Conservation (phyloP, 2,329 filamentous ascomycete species). For the Botryotinia narcissicola region DNA sequence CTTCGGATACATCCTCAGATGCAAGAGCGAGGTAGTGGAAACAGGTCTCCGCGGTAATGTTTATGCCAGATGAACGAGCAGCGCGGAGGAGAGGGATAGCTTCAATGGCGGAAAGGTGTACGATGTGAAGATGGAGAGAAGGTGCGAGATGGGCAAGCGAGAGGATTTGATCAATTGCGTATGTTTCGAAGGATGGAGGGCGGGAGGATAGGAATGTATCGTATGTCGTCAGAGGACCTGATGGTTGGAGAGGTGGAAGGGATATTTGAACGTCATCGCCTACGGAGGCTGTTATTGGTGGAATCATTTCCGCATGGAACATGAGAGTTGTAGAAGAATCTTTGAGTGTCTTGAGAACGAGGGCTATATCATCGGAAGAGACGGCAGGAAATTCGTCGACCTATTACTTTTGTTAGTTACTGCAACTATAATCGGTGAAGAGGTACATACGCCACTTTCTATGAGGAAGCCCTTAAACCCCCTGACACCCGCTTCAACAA, state of each 20-base stretch:
- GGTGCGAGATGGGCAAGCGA: constrained; percentile 78
- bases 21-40: constrained; percentile 72
- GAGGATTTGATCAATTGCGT: constrained; percentile 83
- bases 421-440: background rate
- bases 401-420: constrained; percentile 44
- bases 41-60: constrained; percentile 74
- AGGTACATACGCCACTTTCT: constrained; percentile 77
- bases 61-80: constrained; percentile 60
- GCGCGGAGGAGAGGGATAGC: constrained; percentile 64
- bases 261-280: constrained; percentile 73
- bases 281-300: constrained; percentile 77
- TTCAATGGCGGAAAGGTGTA: constrained; percentile 68
- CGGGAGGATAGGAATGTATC: constrained; percentile 89
- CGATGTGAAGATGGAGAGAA: constrained; percentile 81
- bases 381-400: constrained; percentile 95
- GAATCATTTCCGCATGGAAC: constrained; percentile 99
- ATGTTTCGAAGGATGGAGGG: constrained; percentile 86
- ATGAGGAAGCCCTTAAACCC: constrained; percentile 99
- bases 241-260: constrained; percentile 65
- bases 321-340: constrained; percentile 86
- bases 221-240: constrained; percentile 74
- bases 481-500: constrained; percentile 82
- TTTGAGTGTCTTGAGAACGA: constrained; percentile 78
- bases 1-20: constrained; percentile 62
- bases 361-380: constrained; percentile 71